These are phyloP conservation scores for Suhomyces guaymorum DNA, from an alignment of 1,139 yeast species.

Conservation along the genomic window DNA sequence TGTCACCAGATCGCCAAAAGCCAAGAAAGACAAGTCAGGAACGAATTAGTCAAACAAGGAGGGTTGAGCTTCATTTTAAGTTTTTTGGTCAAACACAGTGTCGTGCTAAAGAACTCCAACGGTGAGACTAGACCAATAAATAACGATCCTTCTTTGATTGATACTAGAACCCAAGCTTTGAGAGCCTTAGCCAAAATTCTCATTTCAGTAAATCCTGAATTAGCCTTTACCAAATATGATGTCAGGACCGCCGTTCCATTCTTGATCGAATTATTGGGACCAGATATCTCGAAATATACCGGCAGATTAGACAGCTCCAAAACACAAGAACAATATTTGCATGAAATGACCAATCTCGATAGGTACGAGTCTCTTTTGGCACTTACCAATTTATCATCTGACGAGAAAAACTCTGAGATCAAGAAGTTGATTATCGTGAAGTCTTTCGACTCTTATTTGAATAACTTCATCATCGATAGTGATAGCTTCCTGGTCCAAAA, in stretches of 20 bases:
- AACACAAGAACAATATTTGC: conserved; percentile 19
- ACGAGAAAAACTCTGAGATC: conserved; percentile 25
- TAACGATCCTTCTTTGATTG: conserved; percentile 16
- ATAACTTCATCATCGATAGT: conserved; percentile 41
- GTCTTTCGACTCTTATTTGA: conserved; percentile 35
- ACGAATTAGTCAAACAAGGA: conserved; percentile 50
- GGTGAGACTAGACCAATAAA: conserved; percentile 26
- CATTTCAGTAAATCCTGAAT: conserved; percentile 41
- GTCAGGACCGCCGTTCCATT: conserved; percentile 47
- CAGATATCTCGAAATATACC: conserved; percentile 27
- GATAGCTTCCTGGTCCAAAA: conserved; percentile 41
- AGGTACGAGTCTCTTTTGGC: conserved; percentile 49
- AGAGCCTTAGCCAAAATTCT: conserved; percentile 46
- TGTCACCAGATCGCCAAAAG: conserved; percentile 29
- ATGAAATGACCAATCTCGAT: conserved; percentile 38
- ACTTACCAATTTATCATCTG: conserved; percentile 47
- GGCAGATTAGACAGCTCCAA: conserved; percentile 12
- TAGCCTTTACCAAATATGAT: conserved; percentile 44
- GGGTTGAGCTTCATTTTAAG: conserved; percentile 39
- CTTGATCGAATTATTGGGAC: conserved; percentile 47
- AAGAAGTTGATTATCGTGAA: conserved; percentile 36
- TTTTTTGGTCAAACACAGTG: conserved; percentile 38
- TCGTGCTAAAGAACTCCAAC: conserved; percentile 17
- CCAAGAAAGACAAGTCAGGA: conserved; percentile 28
- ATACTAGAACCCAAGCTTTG: conserved; percentile 29